phyloP scores from a whole-genome alignment of 306 rosid species.

The Gastrolobium bilobum region DNA sequence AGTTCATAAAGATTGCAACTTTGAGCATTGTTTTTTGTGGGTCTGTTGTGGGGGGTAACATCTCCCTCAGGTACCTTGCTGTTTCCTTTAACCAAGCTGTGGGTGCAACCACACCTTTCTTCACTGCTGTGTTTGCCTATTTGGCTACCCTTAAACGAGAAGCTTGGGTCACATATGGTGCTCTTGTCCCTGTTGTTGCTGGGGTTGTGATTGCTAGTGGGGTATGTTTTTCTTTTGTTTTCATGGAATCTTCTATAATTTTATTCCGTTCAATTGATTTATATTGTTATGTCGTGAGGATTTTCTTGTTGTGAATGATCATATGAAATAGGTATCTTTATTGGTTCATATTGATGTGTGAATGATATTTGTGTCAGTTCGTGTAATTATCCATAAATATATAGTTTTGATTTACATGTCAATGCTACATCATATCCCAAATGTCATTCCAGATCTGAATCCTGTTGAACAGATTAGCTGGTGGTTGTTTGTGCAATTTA shows the following conservation, averaged over 20 bases:
- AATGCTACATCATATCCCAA: slow-evolving; percentile 21
- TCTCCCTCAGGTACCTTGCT: slow-evolving; percentile 90
- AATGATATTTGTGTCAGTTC: slow-evolving; percentile 19
- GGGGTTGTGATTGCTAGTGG: slow-evolving; percentile 99
- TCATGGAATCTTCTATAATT: slow-evolving; percentile 15
- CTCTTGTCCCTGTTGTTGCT: slow-evolving; percentile 96
- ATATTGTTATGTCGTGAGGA: neutral
- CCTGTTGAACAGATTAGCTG: neutral
- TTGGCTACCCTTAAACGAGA: slow-evolving; percentile 88
- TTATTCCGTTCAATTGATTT: slow-evolving; percentile 26
- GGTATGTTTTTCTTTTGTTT: slow-evolving; percentile 60
- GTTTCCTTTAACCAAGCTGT: slow-evolving; percentile 97
- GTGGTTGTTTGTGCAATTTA: slow-evolving; percentile 14
- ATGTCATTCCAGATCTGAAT: slow-evolving; percentile 67
- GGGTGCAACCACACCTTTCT: slow-evolving; percentile 97
- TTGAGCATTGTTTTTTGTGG: slow-evolving; percentile 88
- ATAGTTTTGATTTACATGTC: slow-evolving; percentile 28
- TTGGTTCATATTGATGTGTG: slow-evolving; percentile 32
- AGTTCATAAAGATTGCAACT: slow-evolving; percentile 86
- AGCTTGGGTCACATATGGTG: slow-evolving; percentile 94
- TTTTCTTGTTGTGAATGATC: slow-evolving; percentile 11
- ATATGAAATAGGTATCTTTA: neutral
- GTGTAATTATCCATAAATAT: neutral
- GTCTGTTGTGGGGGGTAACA: slow-evolving; percentile 94
- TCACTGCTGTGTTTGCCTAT: slow-evolving; percentile 94